Percentiles rank a stretch among this genome's conserved stretches.
These are phyloP conservation scores for Penicillium odoratum DNA, from an alignment of 495 filamentous ascomycete genomes.

Conservation along the genomic window DNA sequence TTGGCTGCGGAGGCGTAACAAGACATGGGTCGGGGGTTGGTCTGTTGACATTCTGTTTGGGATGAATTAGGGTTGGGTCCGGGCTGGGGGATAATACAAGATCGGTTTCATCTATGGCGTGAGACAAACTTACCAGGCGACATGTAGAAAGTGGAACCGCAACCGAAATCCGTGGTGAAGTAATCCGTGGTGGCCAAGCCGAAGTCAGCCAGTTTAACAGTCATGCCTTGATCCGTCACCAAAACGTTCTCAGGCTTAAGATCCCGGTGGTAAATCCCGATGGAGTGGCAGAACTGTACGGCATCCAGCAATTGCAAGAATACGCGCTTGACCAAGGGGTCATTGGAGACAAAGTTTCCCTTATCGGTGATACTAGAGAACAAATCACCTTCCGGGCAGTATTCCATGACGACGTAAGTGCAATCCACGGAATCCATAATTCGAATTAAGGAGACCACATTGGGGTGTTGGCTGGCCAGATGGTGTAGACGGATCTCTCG, in stretches of 20 bases:
- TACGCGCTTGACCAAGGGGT: conserved; percentile 78
- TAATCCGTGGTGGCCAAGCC: conserved; percentile 85
- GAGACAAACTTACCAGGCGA: conserved; percentile 74
- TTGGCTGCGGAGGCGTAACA: conserved; percentile 93
- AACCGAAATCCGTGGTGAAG: conserved; percentile 90
- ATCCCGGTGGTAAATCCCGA: conserved; percentile 96
- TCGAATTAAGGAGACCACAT: conserved; percentile 91
- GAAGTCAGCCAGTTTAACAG: conserved; percentile 96
- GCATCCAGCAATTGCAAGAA: conserved; percentile 98
- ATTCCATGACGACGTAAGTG: conserved; percentile 96
- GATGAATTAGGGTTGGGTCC: conserved; percentile 19
- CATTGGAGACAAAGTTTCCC: conserved; percentile 89
- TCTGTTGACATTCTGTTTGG: conserved; percentile 84
- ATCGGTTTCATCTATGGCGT: not conserved
- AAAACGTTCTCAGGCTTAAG: conserved; percentile 98
- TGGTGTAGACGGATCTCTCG: conserved; percentile 92
- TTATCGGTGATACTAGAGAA: conserved; percentile 97
- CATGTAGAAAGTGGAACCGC: conserved; percentile 99
- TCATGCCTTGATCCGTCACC: conserved; percentile 81
- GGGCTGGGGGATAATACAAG: conserved; percentile 2
- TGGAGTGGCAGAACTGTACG: conserved; percentile 89
- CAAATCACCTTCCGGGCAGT: conserved; percentile 94
- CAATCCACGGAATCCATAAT: conserved; percentile 92
- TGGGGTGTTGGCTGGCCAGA: conserved; percentile 80
- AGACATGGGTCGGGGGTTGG: conserved; percentile 69